These are phyloP conservation scores for Prunus yedoensis DNA, from an alignment of 331 rosid species.

Conservation along the genomic window DNA sequence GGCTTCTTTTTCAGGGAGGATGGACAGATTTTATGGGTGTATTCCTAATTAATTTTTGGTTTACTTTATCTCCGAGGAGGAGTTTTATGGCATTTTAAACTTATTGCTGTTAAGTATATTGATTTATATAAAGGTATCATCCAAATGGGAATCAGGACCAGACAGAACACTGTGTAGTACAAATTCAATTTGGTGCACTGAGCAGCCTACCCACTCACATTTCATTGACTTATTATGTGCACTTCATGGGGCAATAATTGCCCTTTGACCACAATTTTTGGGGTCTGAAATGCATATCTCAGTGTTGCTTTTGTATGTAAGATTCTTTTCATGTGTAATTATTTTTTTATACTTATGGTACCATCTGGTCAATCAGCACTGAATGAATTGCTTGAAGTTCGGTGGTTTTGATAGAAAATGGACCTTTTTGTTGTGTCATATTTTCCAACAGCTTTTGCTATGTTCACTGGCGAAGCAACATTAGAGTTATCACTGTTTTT, in stretches of 20 bases:
- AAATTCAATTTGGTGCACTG: constrained; percentile 9
- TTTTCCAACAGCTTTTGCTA: constrained; percentile 20
- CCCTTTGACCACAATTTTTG: constrained; percentile 13
- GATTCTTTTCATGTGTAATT: constrained; percentile 16
- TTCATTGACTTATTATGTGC: constrained; percentile 10
- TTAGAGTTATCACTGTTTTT: constrained; percentile 21
- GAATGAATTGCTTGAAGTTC: constrained; percentile 23
- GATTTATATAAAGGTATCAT: constrained; percentile 7
- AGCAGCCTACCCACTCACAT: constrained; percentile 4
- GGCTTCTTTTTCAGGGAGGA: background rate
- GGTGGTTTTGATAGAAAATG: constrained; percentile 28
- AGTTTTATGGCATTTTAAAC: background rate
- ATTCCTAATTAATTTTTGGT: background rate
- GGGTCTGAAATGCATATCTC: constrained; percentile 5
- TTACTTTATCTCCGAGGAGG: background rate
- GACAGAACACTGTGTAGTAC: constrained; percentile 11
- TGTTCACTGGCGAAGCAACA: constrained; percentile 23
- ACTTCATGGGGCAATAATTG: constrained; percentile 17
- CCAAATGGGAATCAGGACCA: constrained; percentile 25
- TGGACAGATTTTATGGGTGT: background rate
- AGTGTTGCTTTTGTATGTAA: constrained; percentile 7
- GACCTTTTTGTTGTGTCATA: constrained; percentile 22
- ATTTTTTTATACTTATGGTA: background rate
- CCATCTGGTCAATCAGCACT: constrained; percentile 29
- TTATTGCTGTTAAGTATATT: background rate